A percentile compares a stretch with the other conserved stretches of the same genome.
These are phyloP conservation scores for Cryptococcus neoformans DNA, from an alignment of 1,284 basidiomycete genomes.

Conservation along the genomic window DNA sequence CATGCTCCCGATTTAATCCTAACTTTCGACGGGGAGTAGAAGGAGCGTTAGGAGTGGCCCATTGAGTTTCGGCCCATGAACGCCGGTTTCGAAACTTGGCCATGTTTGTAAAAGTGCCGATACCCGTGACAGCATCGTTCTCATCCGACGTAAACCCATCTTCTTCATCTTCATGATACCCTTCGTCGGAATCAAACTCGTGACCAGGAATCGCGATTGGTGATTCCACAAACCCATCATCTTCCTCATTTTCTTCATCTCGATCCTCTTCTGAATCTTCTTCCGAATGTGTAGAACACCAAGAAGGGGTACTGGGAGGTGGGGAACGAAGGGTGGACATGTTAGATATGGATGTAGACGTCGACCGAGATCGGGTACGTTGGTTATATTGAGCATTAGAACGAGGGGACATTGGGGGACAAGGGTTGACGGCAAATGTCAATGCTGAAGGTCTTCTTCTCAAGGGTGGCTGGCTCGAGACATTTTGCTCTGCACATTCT, in stretches of 20 bases:
- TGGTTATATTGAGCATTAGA: background rate
- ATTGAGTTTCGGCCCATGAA: background rate
- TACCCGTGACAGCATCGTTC: conserved; percentile 9
- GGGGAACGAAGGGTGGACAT: too few species aligned
- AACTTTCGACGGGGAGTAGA: background rate
- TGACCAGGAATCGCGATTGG: conserved; percentile 17
- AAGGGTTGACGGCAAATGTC: background rate
- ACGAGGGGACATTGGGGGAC: background rate
- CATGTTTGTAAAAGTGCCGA: background rate
- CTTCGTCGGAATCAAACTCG: conserved; percentile 15
- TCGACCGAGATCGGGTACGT: background rate
- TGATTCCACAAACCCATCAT: conserved; percentile 11
- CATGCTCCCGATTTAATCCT: background rate
- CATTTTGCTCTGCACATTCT: background rate
- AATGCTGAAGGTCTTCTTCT: conserved; percentile 4
- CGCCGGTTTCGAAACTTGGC: background rate
- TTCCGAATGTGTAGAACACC: background rate
- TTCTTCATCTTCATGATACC: conserved; percentile 24
- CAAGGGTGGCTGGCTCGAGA: background rate
- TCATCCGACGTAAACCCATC: conserved; percentile 25
- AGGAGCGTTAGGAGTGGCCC: background rate
- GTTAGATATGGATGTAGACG: background rate
- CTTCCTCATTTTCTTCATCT: conserved; percentile 12
- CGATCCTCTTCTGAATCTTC: conserved; percentile 1
- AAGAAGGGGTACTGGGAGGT: too few species aligned